phyloP scores from a whole-genome alignment of 2,329 filamentous ascomycete species.

The Ophiostoma triangulosporum region DNA sequence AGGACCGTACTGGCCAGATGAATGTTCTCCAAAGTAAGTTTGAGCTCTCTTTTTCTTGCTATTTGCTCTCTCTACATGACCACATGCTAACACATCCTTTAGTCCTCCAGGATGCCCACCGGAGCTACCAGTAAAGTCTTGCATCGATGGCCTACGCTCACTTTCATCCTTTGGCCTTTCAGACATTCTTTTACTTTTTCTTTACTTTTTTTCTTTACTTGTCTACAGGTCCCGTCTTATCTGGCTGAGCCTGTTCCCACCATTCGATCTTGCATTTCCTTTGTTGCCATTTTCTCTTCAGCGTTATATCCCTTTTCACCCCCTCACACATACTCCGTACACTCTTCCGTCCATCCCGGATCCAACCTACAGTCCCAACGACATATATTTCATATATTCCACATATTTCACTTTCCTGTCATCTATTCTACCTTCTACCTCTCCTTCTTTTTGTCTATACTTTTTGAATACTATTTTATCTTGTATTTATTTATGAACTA shows the following conservation, averaged over 20 bases:
- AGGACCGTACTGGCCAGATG: conserved; percentile 1
- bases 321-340: background rate
- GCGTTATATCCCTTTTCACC: background rate
- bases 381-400: conserved; percentile 2
- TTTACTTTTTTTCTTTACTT: background rate
- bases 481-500: background rate
- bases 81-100: background rate
- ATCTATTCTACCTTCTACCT: background rate
- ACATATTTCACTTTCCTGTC: background rate
- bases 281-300: background rate
- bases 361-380: conserved; percentile 1
- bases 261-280: background rate
- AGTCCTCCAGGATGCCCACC: conserved; percentile 31
- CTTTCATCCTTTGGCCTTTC: background rate
- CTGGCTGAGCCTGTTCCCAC: background rate
- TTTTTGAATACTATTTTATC: background rate
- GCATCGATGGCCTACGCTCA: background rate
- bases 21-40: conserved; percentile 27
- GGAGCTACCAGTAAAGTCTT: conserved; percentile 24
- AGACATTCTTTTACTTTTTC: background rate
- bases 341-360: background rate
- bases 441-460: background rate
- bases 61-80: too few relatives aligned
- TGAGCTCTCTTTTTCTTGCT: background rate
- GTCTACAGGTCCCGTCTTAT: background rate